Evolutionary conservation across 331 rosid species (phyloP), one percentile per base, ranked within the genome.

Genomic region (Prunus yedoensis): DNA sequence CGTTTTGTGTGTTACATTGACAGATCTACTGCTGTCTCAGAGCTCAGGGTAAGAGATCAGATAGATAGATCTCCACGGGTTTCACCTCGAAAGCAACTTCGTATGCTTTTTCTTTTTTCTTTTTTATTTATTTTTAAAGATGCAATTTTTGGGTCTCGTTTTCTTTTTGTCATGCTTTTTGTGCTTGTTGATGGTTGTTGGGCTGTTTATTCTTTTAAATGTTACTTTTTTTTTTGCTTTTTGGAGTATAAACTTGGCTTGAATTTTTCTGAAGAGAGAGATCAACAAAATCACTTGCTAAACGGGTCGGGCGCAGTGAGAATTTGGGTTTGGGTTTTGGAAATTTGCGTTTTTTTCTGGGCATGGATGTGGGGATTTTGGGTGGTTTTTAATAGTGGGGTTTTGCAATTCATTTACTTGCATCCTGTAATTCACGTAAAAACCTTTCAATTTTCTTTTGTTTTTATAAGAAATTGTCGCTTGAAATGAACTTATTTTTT

Each of bases 1-100:
- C 30, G 80, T 57, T 74, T 75, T 61, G 16, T 10, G 38, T 61
- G 61, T 16, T 38, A 66, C 70, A 67, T 57, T 66, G 18, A 75
- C 63, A 71, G 87, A 83, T 83, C 88, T 79, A 65, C 50, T 13
- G 5, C 56, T 67, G 8, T 47, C 50, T 69, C 68, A 54, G 76
- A 68, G 81, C 66, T 69, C 30, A 62, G 47, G 71, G 68, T 74
- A 30, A 13, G 68, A 65, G 74, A 80, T 75, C 79, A 10, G 65
- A 21, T 66, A 10, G 51, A n/a, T 47, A 67, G 83, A 66, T 87
- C 73, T 56, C n/a, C 25, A 25, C 15, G 12, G 43, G 43, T 27
- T 61, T 60, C 43, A 38, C n/a, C 11, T 27, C 66, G 10, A 17
- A 6, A 71, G 10, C 47, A 8, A 77, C 67, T 54, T 20, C 41